Conservation (phyloP, 1,284 basidiomycete species). For the Ustilago nuda region DNA sequence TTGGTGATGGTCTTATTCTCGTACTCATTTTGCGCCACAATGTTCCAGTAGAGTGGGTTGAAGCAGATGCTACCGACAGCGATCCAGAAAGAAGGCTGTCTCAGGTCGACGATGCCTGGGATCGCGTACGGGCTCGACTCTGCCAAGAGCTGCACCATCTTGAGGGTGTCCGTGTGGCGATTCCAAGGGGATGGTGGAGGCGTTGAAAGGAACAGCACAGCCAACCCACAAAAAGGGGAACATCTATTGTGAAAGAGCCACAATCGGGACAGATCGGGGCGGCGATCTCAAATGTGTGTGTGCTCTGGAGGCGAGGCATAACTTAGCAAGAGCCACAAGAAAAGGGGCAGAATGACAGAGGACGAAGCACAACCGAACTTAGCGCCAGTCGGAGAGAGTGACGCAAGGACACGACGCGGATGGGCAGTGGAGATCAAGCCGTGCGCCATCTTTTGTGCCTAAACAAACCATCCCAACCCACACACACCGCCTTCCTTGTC, state of each 20-base stretch:
- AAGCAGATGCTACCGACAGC: conserved; percentile 72
- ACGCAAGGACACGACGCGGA: conserved; percentile 8
- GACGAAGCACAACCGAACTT: conserved; percentile 4
- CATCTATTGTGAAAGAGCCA: not conserved
- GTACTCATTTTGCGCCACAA: conserved; percentile 84
- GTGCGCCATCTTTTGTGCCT: not conserved
- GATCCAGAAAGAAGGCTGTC: conserved; percentile 59
- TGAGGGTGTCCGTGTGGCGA: not conserved
- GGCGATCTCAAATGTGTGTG: not conserved
- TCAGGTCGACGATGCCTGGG: conserved; percentile 57
- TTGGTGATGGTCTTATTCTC: conserved; percentile 66
- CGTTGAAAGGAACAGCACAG: not conserved
- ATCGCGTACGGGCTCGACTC: conserved; percentile 34
- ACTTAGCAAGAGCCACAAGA: not conserved
- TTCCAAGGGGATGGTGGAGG: not conserved
- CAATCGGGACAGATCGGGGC: conserved; percentile 1
- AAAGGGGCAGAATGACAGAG: not conserved
- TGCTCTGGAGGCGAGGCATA: too few species aligned
- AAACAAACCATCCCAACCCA: not conserved
- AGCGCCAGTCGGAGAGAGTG: not conserved
- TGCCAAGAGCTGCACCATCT: conserved; percentile 1
- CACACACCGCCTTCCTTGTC: not conserved
- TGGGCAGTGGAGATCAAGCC: conserved; percentile 8
- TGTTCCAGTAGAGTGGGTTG: conserved; percentile 96
- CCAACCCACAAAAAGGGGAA: not conserved